Base-by-base conservation (phyloP, 495 filamentous ascomycete species). In the Penicillium argentinense region DNA sequence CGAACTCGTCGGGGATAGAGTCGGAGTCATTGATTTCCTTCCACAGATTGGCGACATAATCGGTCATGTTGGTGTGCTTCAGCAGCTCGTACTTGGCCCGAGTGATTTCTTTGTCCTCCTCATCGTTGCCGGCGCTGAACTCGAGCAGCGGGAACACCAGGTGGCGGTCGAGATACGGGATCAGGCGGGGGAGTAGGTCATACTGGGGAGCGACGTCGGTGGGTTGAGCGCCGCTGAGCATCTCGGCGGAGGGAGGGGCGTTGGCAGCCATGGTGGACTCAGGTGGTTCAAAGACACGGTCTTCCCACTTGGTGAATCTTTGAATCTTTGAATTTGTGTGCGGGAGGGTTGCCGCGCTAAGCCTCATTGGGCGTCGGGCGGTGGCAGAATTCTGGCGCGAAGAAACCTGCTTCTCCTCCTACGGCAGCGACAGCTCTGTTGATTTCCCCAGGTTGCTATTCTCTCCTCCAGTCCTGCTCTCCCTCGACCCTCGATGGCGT, bases 11-110 rank as follows among this genome's bases (percentile, higher is more conserved):
- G 17, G 93, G 91, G 39, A 86, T 73, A 34, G 88, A 76, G 30
- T 88, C 79, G 45, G 87, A 80, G 54, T 86, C 76, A 69, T 96
- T 81, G 53, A 98, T 81, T 64, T 96, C 84, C 62, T 84, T 79
- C 75, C 95, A 88, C 58, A 98, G 74, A 51, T 84, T 84, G 53
- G 89, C 89, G 29, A 97, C 88, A 66, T 95, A 98, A 69, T 97
- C 93, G 56, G 83, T 89, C 93, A 98, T 98, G 76, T 97, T 95
- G 45, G 93, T 96, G 66, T 86, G 81, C 78, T 95, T 92, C 45
- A 97, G 81, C 22, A 98, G 81, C 67, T 90, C 83, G 66, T 89
- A 96, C 66, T 95, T 95, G 60, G 88, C 82, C 61, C 85, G 82
- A 22, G 80, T 82, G 55, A 91, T 84, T 59, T 89, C 85, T 41